phyloP scores from a whole-genome alignment of 2,329 filamentous ascomycete genomes.

The Aspergillus novoparasiticus region DNA sequence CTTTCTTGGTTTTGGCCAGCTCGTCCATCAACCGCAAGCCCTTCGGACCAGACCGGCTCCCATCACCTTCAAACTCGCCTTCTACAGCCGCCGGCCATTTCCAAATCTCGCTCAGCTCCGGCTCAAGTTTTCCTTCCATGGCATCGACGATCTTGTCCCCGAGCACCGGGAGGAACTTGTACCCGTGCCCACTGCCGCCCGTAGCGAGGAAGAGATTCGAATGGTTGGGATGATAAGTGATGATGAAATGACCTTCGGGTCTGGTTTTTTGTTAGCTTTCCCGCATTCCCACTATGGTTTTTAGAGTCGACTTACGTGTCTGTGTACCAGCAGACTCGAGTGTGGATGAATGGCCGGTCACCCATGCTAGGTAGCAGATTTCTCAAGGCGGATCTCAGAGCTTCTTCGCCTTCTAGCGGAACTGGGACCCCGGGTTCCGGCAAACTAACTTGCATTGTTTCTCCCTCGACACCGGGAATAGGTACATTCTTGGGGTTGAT shows the following conservation, averaged over 20 bases:
- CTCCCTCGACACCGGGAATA: constrained; percentile 23
- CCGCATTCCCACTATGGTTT: not conserved
- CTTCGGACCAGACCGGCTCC: constrained; percentile 40
- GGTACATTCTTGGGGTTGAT: constrained; percentile 44
- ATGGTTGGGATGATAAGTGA: constrained; percentile 68
- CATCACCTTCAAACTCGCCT: constrained; percentile 36
- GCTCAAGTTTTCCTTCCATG: constrained; percentile 47
- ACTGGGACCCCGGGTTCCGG: constrained; percentile 41
- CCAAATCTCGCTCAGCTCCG: constrained; percentile 47
- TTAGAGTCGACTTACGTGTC: constrained; percentile 56
- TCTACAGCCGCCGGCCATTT: constrained; percentile 36
- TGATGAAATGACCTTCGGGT: constrained; percentile 69
- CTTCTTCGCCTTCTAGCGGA: constrained; percentile 61
- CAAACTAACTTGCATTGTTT: constrained; percentile 41
- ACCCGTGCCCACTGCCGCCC: constrained; percentile 57
- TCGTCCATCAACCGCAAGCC: constrained; percentile 42
- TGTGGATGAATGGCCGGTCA: constrained; percentile 62
- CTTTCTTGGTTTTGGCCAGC: constrained; percentile 36
- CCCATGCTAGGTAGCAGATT: constrained; percentile 64
- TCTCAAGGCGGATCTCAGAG: constrained; percentile 62
- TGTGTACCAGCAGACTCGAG: constrained; percentile 74
- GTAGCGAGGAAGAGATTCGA: constrained; percentile 53
- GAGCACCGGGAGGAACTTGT: constrained; percentile 58
- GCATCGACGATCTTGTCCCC: constrained; percentile 54
- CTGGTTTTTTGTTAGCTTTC: constrained; percentile 21